Percentiles rank a stretch among this genome's conserved stretches.
These are phyloP conservation scores for Brassica nigra DNA, from an alignment of 345 rosid genomes.

Conservation along the genomic window DNA sequence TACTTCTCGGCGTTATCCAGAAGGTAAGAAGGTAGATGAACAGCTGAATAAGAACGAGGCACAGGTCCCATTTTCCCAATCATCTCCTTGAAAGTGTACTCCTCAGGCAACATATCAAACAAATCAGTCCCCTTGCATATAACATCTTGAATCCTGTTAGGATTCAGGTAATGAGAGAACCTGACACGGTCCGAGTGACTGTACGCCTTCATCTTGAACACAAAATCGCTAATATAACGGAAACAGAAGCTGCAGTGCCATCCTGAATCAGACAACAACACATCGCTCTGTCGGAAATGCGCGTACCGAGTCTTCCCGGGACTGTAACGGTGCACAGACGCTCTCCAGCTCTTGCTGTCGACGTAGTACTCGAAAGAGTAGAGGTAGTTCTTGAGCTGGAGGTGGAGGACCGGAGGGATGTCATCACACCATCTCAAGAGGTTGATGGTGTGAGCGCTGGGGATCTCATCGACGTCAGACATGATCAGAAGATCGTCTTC, in stretches of 20 bases:
- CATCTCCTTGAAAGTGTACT: conserved; percentile 80
- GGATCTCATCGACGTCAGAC: conserved; percentile 98
- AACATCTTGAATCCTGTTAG: conserved; percentile 72
- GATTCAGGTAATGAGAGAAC: conserved; percentile 79
- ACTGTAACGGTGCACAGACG: conserved; percentile 70
- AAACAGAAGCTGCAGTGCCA: conserved; percentile 99
- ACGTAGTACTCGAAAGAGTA: conserved; percentile 77
- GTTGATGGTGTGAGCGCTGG: conserved; percentile 87
- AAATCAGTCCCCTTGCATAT: conserved; percentile 77
- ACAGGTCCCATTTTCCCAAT: conserved; percentile 88
- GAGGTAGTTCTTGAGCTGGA: conserved; percentile 76
- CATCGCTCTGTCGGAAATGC: conserved; percentile 74
- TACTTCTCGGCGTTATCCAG: conserved; percentile 68
- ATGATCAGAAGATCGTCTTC: conserved; percentile 92
- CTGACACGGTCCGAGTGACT: conserved; percentile 89
- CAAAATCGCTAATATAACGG: conserved; percentile 66
- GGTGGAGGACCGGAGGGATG: conserved; percentile 74
- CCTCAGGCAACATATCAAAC: conserved; percentile 94
- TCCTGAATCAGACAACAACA: conserved; percentile 71
- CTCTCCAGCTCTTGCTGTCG: conserved; percentile 91
- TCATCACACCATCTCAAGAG: conserved; percentile 93
- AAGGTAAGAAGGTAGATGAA: conserved; percentile 73
- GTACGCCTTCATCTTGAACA: conserved; percentile 96
- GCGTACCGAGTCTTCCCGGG: conserved; percentile 72
- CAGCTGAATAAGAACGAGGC: conserved; percentile 75